Evolutionary conservation across 306 rosid genomes (phyloP).

Genomic region (Vicia sativa): DNA sequence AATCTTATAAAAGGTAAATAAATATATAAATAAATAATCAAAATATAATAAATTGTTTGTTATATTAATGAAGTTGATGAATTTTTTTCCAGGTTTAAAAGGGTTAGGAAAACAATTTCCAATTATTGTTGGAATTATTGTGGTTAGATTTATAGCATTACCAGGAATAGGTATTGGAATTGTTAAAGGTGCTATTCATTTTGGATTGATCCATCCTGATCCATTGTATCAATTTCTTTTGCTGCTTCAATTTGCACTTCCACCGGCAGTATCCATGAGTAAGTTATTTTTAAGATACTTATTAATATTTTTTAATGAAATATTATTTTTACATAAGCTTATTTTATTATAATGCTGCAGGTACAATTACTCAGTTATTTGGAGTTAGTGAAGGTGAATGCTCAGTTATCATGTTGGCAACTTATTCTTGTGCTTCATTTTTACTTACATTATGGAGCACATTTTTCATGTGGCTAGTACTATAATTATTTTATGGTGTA

Average conservation of each 20-base stretch:
- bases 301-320: neutral
- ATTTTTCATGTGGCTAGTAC: too few relatives aligned
- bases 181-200: conserved; percentile 40
- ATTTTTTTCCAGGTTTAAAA: conserved; percentile 43
- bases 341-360: neutral
- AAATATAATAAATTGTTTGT: neutral
- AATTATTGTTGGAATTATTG: too few relatives aligned
- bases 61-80: neutral
- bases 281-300: conserved; percentile 14
- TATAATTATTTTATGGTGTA: too few relatives aligned
- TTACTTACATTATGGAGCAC: too few relatives aligned
- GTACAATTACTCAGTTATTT: conserved; percentile 36
- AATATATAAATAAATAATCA: neutral
- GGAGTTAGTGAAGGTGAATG: too few relatives aligned
- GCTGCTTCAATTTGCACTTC: conserved; percentile 47
- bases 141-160: conserved; percentile 36
- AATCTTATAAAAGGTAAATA: conserved; percentile 48
- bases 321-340: too few relatives aligned
- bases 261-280: conserved; percentile 48
- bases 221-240: conserved; percentile 48
- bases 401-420: too few relatives aligned
- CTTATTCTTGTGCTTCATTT: too few relatives aligned
- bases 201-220: conserved; percentile 44
- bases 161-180: conserved; percentile 47
- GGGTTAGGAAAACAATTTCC: conserved; percentile 23